These are phyloP conservation scores for Coniochaeta ligniaria DNA, from an alignment of 2,329 filamentous ascomycete species.

Conservation along the genomic window DNA sequence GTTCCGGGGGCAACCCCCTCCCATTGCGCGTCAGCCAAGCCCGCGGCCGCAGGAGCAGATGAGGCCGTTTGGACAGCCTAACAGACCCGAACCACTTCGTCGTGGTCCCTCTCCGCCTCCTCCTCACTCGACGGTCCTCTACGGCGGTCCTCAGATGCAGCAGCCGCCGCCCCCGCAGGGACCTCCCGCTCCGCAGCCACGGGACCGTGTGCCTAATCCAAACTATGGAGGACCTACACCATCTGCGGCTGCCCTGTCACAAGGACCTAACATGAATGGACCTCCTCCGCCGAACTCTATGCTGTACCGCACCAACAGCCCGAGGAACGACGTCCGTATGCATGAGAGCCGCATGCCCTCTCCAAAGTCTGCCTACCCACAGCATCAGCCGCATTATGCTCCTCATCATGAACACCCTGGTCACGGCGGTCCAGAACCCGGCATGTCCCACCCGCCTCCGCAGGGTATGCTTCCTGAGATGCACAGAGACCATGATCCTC, in stretches of 20 bases:
- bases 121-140: slow-evolving; percentile 31
- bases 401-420: slow-evolving; percentile 61
- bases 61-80: slow-evolving; percentile 62
- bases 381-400: slow-evolving; percentile 63
- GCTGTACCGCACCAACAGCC: slow-evolving; percentile 71
- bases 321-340: slow-evolving; percentile 75
- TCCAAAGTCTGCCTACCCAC: slow-evolving; percentile 79
- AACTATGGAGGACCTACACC: slow-evolving; percentile 51
- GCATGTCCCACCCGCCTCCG: slow-evolving; percentile 48
- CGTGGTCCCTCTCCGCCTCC: slow-evolving; percentile 49
- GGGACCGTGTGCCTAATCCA: slow-evolving; percentile 51
- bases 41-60: slow-evolving; percentile 67
- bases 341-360: slow-evolving; percentile 84
- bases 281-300: slow-evolving; percentile 46
- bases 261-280: slow-evolving; percentile 30
- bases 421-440: slow-evolving; percentile 57
- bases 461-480: slow-evolving; percentile 55
- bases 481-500: slow-evolving; percentile 58
- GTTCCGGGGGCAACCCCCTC: slow-evolving; percentile 59
- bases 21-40: slow-evolving; percentile 65
- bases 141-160: slow-evolving; percentile 41
- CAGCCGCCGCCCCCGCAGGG: slow-evolving; percentile 27
- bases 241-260: slow-evolving; percentile 28
- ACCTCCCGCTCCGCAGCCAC: slow-evolving; percentile 29
- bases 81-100: slow-evolving; percentile 41